Evolutionary conservation across 768 basidiomycete species (phyloP).

Genomic region (Leccinum truebloodii): DNA sequence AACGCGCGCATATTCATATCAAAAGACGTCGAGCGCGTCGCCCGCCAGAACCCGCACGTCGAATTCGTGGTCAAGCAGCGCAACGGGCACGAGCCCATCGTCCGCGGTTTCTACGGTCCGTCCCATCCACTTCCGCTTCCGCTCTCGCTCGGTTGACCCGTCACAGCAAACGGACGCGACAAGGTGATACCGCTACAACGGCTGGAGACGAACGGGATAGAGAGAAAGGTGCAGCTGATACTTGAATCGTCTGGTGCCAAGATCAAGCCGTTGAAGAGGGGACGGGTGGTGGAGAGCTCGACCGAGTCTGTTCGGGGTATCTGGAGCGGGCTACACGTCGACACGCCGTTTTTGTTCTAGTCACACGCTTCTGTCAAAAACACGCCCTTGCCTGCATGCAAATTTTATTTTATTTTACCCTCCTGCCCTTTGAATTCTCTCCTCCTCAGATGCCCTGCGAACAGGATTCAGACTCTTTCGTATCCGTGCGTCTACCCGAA

Average conservation of each 20-base stretch:
- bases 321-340: conserved; percentile 87
- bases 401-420: background rate
- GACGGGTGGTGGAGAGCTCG: conserved; percentile 68
- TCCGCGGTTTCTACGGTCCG: conserved; percentile 80
- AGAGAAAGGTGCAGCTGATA: conserved; percentile 77
- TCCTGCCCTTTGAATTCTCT: background rate
- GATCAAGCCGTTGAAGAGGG: conserved; percentile 74
- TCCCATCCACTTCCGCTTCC: conserved; percentile 8
- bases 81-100: conserved; percentile 73
- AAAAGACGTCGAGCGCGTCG: conserved; percentile 62
- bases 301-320: conserved; percentile 84
- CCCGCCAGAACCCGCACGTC: conserved; percentile 75
- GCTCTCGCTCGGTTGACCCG: conserved; percentile 14
- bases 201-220: conserved; percentile 71
- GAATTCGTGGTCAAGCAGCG: conserved; percentile 82
- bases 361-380: conserved; percentile 22
- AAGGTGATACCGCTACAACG: conserved; percentile 84
- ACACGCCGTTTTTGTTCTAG: conserved; percentile 60
- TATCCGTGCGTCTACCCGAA: conserved; percentile 22
- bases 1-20: conserved; percentile 70
- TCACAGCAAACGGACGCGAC: conserved; percentile 80
- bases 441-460: conserved; percentile 15
- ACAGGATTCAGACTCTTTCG: conserved; percentile 25
- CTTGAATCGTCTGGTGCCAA: conserved; percentile 87
- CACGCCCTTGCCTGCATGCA: conserved; percentile 35